A percentile compares a stretch with the other conserved stretches of the same genome.
phyloP scores from a whole-genome alignment of 345 rosid species.

The Acer campestre region DNA sequence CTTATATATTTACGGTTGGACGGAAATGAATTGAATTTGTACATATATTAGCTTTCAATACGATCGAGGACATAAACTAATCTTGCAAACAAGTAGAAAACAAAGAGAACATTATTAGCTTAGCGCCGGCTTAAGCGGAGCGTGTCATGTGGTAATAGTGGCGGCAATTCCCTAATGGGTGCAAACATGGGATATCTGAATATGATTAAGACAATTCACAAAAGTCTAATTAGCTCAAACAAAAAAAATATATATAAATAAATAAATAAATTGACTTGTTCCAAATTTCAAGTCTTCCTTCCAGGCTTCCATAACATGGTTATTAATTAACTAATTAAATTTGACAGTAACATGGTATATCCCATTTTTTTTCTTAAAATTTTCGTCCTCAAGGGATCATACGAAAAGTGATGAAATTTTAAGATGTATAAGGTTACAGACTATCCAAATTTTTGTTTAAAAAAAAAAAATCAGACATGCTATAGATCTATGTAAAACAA shows the following conservation, averaged over 20 bases:
- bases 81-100: too few species aligned
- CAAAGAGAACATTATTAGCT: background rate
- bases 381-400: too few species aligned
- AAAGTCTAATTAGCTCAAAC: background rate
- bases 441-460: too few species aligned
- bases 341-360: background rate
- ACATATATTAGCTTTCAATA: too few species aligned
- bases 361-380: background rate
- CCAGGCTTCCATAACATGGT: background rate
- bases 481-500: too few species aligned
- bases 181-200: background rate
- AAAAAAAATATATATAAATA: too few species aligned
- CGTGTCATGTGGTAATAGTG: background rate
- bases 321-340: too few species aligned
- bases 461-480: too few species aligned
- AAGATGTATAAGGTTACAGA: too few species aligned
- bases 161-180: background rate
- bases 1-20: too few species aligned
- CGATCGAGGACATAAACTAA: too few species aligned
- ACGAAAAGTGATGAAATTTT: too few species aligned
- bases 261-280: background rate
- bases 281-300: background rate
- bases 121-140: background rate
- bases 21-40: background rate
- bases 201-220: background rate